Percentiles rank a stretch among this genome's conserved stretches.
These are phyloP conservation scores for Fraxinus cuspidata DNA, from an alignment of 257 asterid species.

Conservation along the genomic window DNA sequence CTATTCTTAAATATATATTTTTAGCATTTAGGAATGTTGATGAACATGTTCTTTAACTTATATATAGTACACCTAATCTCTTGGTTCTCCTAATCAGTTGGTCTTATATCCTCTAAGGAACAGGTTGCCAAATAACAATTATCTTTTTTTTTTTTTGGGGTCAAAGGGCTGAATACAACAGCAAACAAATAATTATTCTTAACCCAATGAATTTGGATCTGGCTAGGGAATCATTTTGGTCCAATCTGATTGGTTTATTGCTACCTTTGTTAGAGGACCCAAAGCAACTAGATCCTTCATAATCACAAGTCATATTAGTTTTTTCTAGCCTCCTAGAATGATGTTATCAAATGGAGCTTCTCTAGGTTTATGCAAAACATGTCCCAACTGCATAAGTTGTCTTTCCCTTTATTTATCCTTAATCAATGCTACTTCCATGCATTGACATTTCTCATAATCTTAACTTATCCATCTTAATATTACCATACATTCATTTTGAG, in stretches of 20 bases:
- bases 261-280: background rate
- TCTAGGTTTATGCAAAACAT: background rate
- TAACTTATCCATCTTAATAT: background rate
- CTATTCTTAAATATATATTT: background rate
- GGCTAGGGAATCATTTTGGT: no score
- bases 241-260: background rate
- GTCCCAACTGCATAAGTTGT: background rate
- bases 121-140: constrained; percentile 1
- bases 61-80: no score
- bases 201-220: background rate
- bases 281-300: background rate
- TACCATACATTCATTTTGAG: background rate
- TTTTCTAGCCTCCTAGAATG: background rate
- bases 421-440: background rate
- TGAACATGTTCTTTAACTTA: background rate
- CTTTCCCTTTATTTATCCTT: background rate
- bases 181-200: background rate
- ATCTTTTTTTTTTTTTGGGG: background rate
- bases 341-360: background rate
- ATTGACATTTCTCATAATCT: background rate
- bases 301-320: background rate
- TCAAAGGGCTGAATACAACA: background rate
- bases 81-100: no score
- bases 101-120: background rate
- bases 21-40: constrained; percentile 13